These are phyloP conservation scores for Vitis hybrid DNA, from an alignment of 177 flowering plant genomes.

Conservation along the genomic window DNA sequence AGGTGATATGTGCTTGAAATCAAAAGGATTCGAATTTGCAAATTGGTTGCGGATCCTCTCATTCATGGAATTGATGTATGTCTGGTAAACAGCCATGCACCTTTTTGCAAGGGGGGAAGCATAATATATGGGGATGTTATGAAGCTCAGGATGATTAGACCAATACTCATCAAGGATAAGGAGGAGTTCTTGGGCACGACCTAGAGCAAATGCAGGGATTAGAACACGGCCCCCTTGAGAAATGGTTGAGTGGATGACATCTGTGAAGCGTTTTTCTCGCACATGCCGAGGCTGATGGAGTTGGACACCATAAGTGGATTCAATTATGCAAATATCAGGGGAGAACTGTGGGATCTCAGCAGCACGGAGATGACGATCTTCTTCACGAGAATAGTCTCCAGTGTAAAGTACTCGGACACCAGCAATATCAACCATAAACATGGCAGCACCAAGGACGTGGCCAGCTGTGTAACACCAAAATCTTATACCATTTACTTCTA, in stretches of 20 bases:
- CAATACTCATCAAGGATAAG: slow-evolving; percentile 96
- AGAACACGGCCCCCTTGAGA: slow-evolving; percentile 95
- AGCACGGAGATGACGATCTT: slow-evolving; percentile 97
- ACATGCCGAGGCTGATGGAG: slow-evolving; percentile 81
- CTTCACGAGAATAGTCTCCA: slow-evolving; percentile 97
- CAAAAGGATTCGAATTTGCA: slow-evolving; percentile 84
- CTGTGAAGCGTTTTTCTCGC: slow-evolving; percentile 94
- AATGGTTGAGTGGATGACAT: slow-evolving; percentile 79
- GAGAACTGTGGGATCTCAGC: slow-evolving; percentile 93
- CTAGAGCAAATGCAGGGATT: slow-evolving; percentile 95
- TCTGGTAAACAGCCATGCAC: slow-evolving; percentile 93
- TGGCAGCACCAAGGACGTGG: slow-evolving; percentile 99
- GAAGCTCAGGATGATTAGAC: slow-evolving; percentile 91
- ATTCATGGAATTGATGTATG: slow-evolving; percentile 94
- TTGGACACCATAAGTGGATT: slow-evolving; percentile 97
- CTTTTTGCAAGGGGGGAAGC: slow-evolving; percentile 97
- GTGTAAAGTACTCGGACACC: slow-evolving; percentile 96
- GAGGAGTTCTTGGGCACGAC: slow-evolving; percentile 96
- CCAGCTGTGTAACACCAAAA: slow-evolving; percentile 99
- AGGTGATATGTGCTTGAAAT: slow-evolving; percentile 81
- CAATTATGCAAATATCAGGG: slow-evolving; percentile 95
- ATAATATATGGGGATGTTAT: slow-evolving; percentile 91
- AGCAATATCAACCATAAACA: slow-evolving; percentile 99
- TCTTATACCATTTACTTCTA: slow-evolving; percentile 92
- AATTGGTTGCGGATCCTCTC: slow-evolving; percentile 84